Evolutionary conservation across 805 yeast genomes (phyloP), one percentile per base, ranked within the genome.

Genomic region (Candida sanyiensis): DNA sequence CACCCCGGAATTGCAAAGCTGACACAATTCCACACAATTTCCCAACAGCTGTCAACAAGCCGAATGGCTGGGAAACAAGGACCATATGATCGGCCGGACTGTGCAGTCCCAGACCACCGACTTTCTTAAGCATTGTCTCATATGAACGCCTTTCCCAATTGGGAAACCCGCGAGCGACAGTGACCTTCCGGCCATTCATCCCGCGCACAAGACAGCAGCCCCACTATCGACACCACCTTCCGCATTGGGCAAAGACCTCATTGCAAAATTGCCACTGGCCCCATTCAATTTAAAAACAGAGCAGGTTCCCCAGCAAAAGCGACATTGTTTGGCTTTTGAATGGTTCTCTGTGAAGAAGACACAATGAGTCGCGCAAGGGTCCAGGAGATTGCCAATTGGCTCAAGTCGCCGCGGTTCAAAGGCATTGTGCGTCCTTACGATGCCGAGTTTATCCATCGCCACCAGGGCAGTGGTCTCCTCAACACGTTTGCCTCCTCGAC

Each of bases 391-490:
- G 26, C 34, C 24, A 31, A n/a, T 19, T 75, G 80, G 78, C 75
- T 79, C 70, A 44, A 56, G 0, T 44, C 66, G 10, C 67, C 68
- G 4, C 62, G 83, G 21, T 77, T 66, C 47, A 51, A 60, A 38
- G 67, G 68, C 17, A 56, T 75, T 33, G 57, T 58, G 36, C 65
- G 85, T 42, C 72, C 79, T 2, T 77, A 78, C 52, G 52, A 63
- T 5, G 74, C 83, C 1, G 57, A 61, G 24, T 64, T 69, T 40
- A 78, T 78, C 5, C 77, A 78, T 10, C 56, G 62, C 17, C 70
- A 71, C 52, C 61, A 81, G 29, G 82, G 81, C 10, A 62, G 75
- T 1, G 43, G 74, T 5, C 64, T 68, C 3, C 34, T 49, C 2
- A 20, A 25, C 10, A 49, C 48, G 4, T 69, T 70, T 36, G 62